Percentiles rank a stretch among this genome's conserved stretches.
phyloP scores from a whole-genome alignment of 2,329 filamentous ascomycete species.

The Gnomoniopsis smithogilvyi region DNA sequence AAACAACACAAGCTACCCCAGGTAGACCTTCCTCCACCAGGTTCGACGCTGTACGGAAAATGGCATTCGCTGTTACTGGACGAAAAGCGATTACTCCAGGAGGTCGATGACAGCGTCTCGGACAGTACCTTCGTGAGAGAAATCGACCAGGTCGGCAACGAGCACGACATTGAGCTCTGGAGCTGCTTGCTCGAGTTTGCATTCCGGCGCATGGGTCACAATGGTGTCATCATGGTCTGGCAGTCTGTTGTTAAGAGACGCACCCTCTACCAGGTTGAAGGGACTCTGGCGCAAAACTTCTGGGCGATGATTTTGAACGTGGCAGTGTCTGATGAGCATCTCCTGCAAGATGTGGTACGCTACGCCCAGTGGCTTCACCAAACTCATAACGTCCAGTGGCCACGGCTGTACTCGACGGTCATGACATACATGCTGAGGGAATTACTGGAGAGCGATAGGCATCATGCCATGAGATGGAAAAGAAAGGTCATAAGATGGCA shows the following conservation, averaged over 20 bases:
- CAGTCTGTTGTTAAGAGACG: conserved; percentile 23
- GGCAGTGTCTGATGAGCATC: conserved; percentile 29
- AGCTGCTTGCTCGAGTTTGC: conserved; percentile 29
- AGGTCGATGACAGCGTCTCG: conserved; percentile 22
- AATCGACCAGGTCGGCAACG: conserved; percentile 25
- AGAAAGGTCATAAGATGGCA: conserved; percentile 46
- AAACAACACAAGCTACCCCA: neutral
- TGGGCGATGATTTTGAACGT: conserved; percentile 30
- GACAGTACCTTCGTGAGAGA: conserved; percentile 12
- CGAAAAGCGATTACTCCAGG: conserved; percentile 23
- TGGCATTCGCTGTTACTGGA: conserved; percentile 25
- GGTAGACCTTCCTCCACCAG: conserved; percentile 5
- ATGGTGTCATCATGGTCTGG: conserved; percentile 26
- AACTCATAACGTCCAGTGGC: conserved; percentile 41
- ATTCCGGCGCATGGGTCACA: conserved; percentile 22
- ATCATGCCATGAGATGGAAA: conserved; percentile 26
- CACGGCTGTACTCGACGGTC: conserved; percentile 45
- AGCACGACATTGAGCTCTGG: conserved; percentile 29
- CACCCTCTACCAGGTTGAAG: conserved; percentile 23
- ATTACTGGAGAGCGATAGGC: neutral
- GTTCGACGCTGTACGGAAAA: conserved; percentile 22
- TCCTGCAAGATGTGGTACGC: conserved; percentile 32
- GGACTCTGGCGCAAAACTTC: conserved; percentile 24
- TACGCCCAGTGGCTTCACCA: conserved; percentile 42
- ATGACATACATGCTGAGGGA: conserved; percentile 40